Conservation (phyloP, 306 rosid species). For the Begonia fuchsioides region DNA sequence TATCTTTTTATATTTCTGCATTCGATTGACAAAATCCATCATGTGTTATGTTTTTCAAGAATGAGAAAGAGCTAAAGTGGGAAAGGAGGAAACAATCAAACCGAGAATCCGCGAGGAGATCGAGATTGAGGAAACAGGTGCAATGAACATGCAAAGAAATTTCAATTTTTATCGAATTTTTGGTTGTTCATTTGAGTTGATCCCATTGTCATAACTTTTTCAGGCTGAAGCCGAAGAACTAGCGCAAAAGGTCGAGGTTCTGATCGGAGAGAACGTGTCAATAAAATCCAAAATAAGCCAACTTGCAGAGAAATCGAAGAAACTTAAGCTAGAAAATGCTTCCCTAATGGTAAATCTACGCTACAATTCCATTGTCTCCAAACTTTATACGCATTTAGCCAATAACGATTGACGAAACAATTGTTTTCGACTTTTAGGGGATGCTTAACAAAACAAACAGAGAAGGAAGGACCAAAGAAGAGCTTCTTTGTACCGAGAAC, state of each 20-base stretch:
- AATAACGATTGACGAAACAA: background rate
- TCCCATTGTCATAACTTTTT: background rate
- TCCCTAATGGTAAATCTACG: conserved; percentile 34
- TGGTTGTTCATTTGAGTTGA: background rate
- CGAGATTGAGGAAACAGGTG: conserved; percentile 98
- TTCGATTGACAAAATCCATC: background rate
- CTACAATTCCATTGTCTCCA: no score
- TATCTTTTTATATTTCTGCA: background rate
- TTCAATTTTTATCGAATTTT: background rate
- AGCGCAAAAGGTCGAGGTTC: conserved; percentile 49
- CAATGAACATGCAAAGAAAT: background rate
- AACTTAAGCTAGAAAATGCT: conserved; percentile 64
- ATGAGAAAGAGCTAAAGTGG: conserved; percentile 74
- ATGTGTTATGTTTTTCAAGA: conserved; percentile 26
- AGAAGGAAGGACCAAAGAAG: conserved; percentile 35
- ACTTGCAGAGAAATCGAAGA: conserved; percentile 47
- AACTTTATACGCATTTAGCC: background rate
- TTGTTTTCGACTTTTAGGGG: conserved; percentile 26
- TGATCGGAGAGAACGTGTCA: conserved; percentile 40
- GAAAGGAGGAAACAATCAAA: conserved; percentile 96
- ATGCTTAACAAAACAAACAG: conserved; percentile 40
- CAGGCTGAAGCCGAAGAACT: conserved; percentile 92
- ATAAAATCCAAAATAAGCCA: conserved; percentile 55
- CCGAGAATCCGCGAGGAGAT: conserved; percentile 95
- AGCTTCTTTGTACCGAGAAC: conserved; percentile 65